A percentile compares a stretch with the other conserved stretches of the same genome.
Evolutionary conservation across 1,139 yeast species (phyloP).

Genomic region (Geotrichum carabidarum): DNA sequence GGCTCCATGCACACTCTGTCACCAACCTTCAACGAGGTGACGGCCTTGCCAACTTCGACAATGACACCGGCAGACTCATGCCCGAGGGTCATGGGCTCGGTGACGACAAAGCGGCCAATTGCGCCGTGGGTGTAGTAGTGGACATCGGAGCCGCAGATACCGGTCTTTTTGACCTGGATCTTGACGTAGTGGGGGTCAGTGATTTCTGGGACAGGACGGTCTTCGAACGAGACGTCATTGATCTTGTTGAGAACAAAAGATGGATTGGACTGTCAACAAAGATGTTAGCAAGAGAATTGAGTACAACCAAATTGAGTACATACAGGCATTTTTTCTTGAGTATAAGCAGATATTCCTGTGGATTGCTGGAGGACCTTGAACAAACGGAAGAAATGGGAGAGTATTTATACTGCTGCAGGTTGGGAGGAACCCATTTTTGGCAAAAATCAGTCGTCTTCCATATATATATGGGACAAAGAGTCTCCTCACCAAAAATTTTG

Average conservation of each 20-base stretch:
- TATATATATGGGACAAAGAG: not conserved
- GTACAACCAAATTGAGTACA: not conserved
- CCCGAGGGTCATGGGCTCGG: conserved; percentile 46
- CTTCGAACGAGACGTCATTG: conserved; percentile 60
- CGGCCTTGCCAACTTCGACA: conserved; percentile 59
- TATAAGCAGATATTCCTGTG: not conserved
- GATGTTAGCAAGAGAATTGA: not conserved
- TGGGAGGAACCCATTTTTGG: not conserved
- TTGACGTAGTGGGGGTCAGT: conserved; percentile 63
- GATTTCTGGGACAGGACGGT: conserved; percentile 59
- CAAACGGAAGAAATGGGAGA: not conserved
- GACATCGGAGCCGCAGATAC: conserved; percentile 85
- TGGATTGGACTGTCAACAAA: conserved; percentile 42
- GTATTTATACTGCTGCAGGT: conserved; percentile 4
- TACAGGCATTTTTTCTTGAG: conserved; percentile 5
- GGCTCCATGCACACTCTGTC: conserved; percentile 64
- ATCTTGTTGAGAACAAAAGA: conserved; percentile 64
- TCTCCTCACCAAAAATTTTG: not conserved
- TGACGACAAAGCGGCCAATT: conserved; percentile 52
- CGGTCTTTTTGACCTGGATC: conserved; percentile 70
- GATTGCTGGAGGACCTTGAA: not conserved
- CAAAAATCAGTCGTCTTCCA: not conserved
- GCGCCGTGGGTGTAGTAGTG: conserved; percentile 77
- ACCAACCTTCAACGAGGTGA: conserved; percentile 41
- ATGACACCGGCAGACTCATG: conserved; percentile 74